These are phyloP conservation scores for Lichtheimia corymbifera DNA, from an alignment of 371 early-diverging fungal species.

Conservation along the genomic window DNA sequence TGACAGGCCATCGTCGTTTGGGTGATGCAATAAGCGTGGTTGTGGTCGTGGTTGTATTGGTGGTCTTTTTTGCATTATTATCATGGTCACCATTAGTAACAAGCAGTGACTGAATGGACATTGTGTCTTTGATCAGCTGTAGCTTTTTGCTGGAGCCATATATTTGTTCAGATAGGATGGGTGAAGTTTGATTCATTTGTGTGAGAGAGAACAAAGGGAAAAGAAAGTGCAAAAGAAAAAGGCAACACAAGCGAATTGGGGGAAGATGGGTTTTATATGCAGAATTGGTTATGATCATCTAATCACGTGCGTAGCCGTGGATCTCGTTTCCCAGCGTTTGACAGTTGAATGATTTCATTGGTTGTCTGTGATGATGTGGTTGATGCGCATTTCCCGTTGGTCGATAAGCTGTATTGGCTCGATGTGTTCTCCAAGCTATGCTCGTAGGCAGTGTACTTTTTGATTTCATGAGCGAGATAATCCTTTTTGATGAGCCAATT, in stretches of 20 bases:
- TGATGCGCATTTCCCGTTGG: not conserved
- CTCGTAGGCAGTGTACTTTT: conserved; percentile 7
- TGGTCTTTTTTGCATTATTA: not conserved
- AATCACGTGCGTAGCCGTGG: conserved; percentile 7
- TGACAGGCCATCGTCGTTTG: conserved; percentile 6
- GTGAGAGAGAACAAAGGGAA: conserved; percentile 9
- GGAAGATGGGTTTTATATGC: conserved; percentile 8
- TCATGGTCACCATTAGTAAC: conserved; percentile 26
- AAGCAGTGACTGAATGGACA: conserved; percentile 28
- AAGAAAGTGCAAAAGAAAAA: conserved; percentile 16
- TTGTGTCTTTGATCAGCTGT: conserved; percentile 37
- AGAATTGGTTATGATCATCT: not conserved
- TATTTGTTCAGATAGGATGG: conserved; percentile 41
- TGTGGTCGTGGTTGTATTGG: not conserved
- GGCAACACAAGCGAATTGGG: not conserved
- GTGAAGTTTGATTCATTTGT: conserved; percentile 34
- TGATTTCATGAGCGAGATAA: conserved; percentile 5
- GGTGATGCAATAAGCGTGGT: not conserved
- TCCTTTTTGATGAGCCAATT: conserved; percentile 11
- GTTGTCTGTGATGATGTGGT: not conserved
- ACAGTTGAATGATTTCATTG: conserved; percentile 1
- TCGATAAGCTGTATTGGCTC: not conserved
- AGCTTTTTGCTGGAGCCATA: conserved; percentile 46
- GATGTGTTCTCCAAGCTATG: not conserved
- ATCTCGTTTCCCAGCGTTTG: conserved; percentile 3